These are phyloP conservation scores for Claviceps fusiformis DNA, from an alignment of 2,329 filamentous ascomycete species.

Conservation along the genomic window DNA sequence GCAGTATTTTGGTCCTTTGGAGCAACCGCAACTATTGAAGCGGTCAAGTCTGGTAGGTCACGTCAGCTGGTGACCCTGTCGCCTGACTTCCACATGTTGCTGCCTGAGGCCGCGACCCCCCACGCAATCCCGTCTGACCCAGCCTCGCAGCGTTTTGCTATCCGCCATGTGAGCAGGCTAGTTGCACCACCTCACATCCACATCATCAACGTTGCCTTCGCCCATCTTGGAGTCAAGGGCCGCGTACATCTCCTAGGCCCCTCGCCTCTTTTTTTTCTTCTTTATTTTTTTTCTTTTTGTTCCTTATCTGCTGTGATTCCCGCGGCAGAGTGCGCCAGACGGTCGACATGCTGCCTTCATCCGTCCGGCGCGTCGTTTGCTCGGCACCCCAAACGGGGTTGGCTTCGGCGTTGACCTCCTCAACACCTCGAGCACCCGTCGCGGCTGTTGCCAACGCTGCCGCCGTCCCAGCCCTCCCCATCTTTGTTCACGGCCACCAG, in stretches of 20 bases:
- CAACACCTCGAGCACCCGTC: conserved; percentile 25
- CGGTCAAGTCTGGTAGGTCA: too few species aligned
- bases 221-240: conserved; percentile 14
- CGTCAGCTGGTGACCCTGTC: too few species aligned
- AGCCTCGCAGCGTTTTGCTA: conserved; percentile 6
- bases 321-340: conserved; percentile 11
- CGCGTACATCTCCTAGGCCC: conserved; percentile 7
- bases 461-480: conserved; percentile 18
- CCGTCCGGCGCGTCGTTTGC: conserved; percentile 40
- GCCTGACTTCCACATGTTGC: too few species aligned
- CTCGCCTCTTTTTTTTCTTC: background rate
- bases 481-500: conserved; percentile 32
- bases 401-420: conserved; percentile 27
- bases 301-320: conserved; percentile 5
- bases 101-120: too few species aligned
- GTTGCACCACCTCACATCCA: conserved; percentile 13
- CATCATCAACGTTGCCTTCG: conserved; percentile 18
- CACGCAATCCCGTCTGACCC: background rate
- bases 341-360: conserved; percentile 38
- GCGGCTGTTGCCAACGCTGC: conserved; percentile 20
- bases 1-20: too few species aligned
- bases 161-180: background rate
- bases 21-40: too few species aligned
- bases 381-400: conserved; percentile 30
- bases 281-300: background rate